Conservation (phyloP, 805 yeast species). For the Candida silvatica region DNA sequence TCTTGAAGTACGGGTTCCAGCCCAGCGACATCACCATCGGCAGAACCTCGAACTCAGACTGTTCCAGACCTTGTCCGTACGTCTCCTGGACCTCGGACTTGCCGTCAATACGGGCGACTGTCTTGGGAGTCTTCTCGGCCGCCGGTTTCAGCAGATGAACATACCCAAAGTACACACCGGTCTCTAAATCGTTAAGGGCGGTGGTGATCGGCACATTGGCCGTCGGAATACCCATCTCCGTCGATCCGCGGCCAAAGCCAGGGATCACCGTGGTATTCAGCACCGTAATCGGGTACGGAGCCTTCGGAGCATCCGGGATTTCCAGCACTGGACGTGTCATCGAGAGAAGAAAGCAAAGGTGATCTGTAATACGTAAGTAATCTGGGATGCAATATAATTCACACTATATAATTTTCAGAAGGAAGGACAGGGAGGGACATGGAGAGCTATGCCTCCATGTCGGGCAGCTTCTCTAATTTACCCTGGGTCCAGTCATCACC, state of each 20-base stretch:
- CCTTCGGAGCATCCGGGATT: conserved; percentile 31
- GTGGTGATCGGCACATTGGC: conserved; percentile 71
- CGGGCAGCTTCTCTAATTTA: conserved; percentile 33
- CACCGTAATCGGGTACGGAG: conserved; percentile 42
- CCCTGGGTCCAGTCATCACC: conserved; percentile 73
- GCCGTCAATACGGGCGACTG: conserved; percentile 25
- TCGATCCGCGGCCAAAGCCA: conserved; percentile 94
- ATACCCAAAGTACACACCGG: conserved; percentile 92
- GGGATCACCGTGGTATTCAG: conserved; percentile 44
- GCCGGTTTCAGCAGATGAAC: conserved; percentile 8
- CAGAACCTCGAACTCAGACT: conserved; percentile 35
- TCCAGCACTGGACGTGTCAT: conserved; percentile 24
- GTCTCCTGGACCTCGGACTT: conserved; percentile 43
- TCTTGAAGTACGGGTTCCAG: conserved; percentile 87
- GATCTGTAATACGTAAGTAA: not conserved
- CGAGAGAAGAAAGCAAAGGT: not conserved
- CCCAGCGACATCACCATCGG: conserved; percentile 97
- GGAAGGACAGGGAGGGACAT: not conserved
- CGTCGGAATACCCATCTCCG: conserved; percentile 92
- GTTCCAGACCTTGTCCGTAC: conserved; percentile 46
- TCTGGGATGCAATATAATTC: conserved; percentile 1
- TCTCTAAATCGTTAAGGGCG: conserved; percentile 31
- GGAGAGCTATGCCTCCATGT: conserved; percentile 22
- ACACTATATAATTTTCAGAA: conserved; percentile 2
- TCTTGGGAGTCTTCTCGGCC: not conserved